A percentile compares a stretch with the other conserved stretches of the same genome.
Evolutionary conservation across 495 filamentous ascomycete species (phyloP).

Genomic region (Aspergillus biplanus): DNA sequence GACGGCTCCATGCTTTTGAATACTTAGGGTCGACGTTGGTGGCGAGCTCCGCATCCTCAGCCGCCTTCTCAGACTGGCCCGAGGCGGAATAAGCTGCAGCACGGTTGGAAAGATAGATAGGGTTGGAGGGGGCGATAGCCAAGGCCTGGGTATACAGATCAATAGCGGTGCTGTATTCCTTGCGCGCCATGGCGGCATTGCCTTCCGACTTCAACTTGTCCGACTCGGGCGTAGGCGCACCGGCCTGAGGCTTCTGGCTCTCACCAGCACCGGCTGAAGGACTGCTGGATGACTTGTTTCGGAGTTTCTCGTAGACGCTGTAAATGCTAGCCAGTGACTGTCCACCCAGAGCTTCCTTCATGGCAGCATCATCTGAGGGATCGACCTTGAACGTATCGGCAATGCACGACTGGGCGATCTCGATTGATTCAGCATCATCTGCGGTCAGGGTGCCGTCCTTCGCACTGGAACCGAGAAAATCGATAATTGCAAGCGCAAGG

Average conservation of each 20-base stretch:
- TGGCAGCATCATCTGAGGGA: constrained; percentile 71
- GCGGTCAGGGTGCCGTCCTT: constrained; percentile 84
- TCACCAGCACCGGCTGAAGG: constrained; percentile 15
- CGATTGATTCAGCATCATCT: constrained; percentile 89
- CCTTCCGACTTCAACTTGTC: constrained; percentile 89
- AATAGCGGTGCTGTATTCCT: constrained; percentile 83
- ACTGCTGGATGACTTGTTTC: constrained; percentile 58
- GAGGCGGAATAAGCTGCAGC: constrained; percentile 86
- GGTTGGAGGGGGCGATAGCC: constrained; percentile 77
- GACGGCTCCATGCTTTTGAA: constrained; percentile 92
- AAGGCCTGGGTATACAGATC: constrained; percentile 85
- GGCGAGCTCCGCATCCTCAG: constrained; percentile 85
- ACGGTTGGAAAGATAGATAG: constrained; percentile 96
- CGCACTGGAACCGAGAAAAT: constrained; percentile 84
- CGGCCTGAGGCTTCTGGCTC: constrained; percentile 36
- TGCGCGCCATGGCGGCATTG: constrained; percentile 90
- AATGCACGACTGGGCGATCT: constrained; percentile 92
- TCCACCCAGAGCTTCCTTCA: constrained; percentile 75
- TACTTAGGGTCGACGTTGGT: constrained; percentile 85
- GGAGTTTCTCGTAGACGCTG: constrained; percentile 93
- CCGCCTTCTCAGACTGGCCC: constrained; percentile 79
- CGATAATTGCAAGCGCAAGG: constrained; percentile 93
- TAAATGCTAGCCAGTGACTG: constrained; percentile 91
- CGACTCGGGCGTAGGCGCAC: constrained; percentile 64
- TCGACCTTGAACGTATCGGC: constrained; percentile 93